Percentiles rank a stretch among this genome's conserved stretches.
These are phyloP conservation scores for Mikania micrantha DNA, from an alignment of 129 eudicot species.

Conservation along the genomic window DNA sequence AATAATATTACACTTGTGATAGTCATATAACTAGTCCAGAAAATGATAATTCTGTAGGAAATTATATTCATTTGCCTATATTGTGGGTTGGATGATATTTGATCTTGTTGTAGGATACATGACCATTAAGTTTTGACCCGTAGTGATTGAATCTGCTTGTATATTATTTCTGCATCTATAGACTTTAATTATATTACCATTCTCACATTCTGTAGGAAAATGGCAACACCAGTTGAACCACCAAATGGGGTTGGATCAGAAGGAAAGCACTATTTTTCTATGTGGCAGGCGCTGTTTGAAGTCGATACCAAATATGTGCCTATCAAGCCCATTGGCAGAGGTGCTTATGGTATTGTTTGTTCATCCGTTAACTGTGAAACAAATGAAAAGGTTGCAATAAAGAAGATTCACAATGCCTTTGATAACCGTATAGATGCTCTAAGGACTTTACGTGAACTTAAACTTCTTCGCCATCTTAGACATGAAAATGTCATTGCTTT, in stretches of 20 bases:
- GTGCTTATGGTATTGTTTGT: conserved; percentile 76
- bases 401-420: conserved; percentile 68
- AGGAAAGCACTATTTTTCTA: conserved; percentile 74
- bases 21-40: no score
- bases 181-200: no score
- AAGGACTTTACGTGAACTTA: conserved; percentile 68
- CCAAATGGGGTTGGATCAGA: conserved; percentile 53
- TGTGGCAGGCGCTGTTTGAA: conserved; percentile 81
- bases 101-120: conserved; percentile 8
- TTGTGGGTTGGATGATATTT: neutral
- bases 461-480: conserved; percentile 63
- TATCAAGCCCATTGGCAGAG: conserved; percentile 63
- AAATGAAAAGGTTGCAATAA: conserved; percentile 74
- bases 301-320: conserved; percentile 77
- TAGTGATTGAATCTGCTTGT: neutral
- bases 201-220: conserved; percentile 17
- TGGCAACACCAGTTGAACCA: conserved; percentile 88
- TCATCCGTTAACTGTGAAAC: conserved; percentile 73
- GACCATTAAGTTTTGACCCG: neutral
- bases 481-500: conserved; percentile 74
- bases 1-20: no score
- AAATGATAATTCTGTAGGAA: no score
- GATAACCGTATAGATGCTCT: conserved; percentile 69
- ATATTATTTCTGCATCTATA: neutral
- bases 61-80: neutral